Conservation (phyloP, 345 rosid genomes). For the Gynandropsis gynandra region DNA sequence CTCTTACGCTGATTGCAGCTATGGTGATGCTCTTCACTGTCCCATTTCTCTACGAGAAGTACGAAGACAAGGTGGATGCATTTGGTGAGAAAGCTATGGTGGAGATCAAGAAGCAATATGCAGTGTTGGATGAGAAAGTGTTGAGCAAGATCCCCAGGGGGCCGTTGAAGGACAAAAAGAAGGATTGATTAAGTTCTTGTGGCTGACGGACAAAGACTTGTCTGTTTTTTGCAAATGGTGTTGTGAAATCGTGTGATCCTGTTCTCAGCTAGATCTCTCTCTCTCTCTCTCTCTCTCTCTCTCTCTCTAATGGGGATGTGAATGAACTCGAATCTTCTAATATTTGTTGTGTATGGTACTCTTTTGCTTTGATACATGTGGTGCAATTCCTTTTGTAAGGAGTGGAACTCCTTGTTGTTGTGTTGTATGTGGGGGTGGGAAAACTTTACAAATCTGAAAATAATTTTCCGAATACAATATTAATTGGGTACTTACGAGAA, state of each 20-base stretch:
- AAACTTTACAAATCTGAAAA: too few species aligned
- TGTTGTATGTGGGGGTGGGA: too few species aligned
- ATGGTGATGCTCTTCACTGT: constrained; percentile 57
- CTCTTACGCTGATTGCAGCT: too few species aligned
- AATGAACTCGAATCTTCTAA: constrained; percentile 26
- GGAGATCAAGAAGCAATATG: constrained; percentile 78
- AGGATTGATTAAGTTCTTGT: constrained; percentile 39
- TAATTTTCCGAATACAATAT: too few species aligned
- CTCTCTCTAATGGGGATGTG: constrained; percentile 21
- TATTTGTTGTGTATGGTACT: too few species aligned
- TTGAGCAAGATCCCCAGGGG: constrained; percentile 70
- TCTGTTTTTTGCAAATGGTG: constrained; percentile 13
- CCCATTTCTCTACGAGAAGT: constrained; percentile 76
- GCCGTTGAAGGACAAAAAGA: constrained; percentile 63
- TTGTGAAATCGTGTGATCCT: constrained; percentile 22
- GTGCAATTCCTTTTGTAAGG: too few species aligned
- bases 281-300: too few species aligned
- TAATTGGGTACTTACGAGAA: too few species aligned
- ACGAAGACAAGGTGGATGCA: constrained; percentile 74
- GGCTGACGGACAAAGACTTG: neutral
- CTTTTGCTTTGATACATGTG: too few species aligned
- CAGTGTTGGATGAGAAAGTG: constrained; percentile 65
- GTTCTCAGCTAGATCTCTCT: constrained; percentile 9
- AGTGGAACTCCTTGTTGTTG: too few species aligned
- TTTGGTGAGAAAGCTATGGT: constrained; percentile 65